Base-by-base conservation (phyloP, 495 filamentous ascomycete species). In the Podospora tetraspora region DNA sequence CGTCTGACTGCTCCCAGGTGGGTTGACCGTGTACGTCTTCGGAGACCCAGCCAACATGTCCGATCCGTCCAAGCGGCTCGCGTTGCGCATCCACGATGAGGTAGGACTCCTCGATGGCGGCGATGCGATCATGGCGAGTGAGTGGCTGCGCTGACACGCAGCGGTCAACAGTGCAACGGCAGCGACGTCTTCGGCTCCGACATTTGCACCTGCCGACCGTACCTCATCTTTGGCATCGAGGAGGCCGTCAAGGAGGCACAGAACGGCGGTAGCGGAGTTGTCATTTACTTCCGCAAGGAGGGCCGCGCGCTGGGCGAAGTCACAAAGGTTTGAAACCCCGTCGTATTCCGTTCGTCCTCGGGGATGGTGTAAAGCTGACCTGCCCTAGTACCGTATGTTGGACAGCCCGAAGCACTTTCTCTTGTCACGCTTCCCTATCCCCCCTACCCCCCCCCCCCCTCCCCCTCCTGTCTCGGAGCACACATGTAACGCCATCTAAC, bases 261-360 rank as follows among this genome's bases (percentile, higher is more conserved):
- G 82, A 91, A 90, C 62, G 95, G 95, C 61, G 95, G 95, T 57
- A 93, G 89, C 72, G 95, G 95, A 61, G 94, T 99, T 37, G 95
- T 98, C 29, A 97, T 99, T 77, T 99, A 99, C 79, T 99, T 99
- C 88, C 91, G 95, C 66, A 99, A 99, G 79, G 95, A 99, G 80
- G 95, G 95, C 11, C 86, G 94, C 68, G 94, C 95, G 30, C 81
- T 97, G 12, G 95, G 95, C n/a, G 95, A 99, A 79, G 95, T 99
- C 25, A 96, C 95, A 62, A 99, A 99, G 84, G 87, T 89, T 83
- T 72, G 73, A 74, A 62, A n/a, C 32, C 25, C 62, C 34, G 43
- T 52, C 60, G 60, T 59, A 56, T 19, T 66, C 62, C 62, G 61
- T 30, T 67, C 57, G 29, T 63, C 57, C 29, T 61, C 16, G 23